Base-by-base conservation (phyloP, 768 basidiomycete genomes). In the Lactarius psammicola region DNA sequence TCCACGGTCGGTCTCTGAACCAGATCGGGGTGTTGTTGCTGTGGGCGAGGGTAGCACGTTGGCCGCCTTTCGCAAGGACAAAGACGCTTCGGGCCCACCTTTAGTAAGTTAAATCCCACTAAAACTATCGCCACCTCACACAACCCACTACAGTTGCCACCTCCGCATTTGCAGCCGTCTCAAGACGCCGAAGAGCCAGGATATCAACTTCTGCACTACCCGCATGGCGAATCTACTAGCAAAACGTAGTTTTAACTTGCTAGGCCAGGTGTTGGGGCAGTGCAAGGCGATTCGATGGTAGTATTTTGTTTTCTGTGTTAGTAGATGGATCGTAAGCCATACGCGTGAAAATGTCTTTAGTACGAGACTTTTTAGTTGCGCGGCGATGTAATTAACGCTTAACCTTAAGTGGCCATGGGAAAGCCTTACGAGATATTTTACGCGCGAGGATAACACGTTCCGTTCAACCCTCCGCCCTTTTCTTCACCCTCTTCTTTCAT, bases 401-500 rank as follows among this genome's bases (percentile, higher is more conserved):
- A 49, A 44, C 33, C 17, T 56, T 60, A 55, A 33, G 42, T 56
- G 38, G 59, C 42, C 58, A 46, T 44, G 59, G 38, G 58, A 67
- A 69, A 40, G 61, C 17, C 31, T 63, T 62, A 68, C 64, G 59
- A 49, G 49, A 66, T 53, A 56, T 38, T 61, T 34, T 49, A 40
- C 8, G 64, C 63, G 57, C 28, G 56, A 62, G 31, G 31, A 31
- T 58, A 70, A 69, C 68, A 64, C 64, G 71, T 66, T 74, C 70
- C 65, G 73, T 69, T 68, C 72, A 68, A 72, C 65, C 66, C 67
- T 67, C 51, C 66, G 69, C 72, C 72, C 70, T 72, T 71, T 77
- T 74, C 78, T 81, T 78, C 78, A 79, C 77, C 75, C 78, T 76
- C 75, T 61, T 72, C 74, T 76, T 76, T 75, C 71, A 72, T 68